Conservation (phyloP, 768 basidiomycete genomes). For the Mycena belliarum region DNA sequence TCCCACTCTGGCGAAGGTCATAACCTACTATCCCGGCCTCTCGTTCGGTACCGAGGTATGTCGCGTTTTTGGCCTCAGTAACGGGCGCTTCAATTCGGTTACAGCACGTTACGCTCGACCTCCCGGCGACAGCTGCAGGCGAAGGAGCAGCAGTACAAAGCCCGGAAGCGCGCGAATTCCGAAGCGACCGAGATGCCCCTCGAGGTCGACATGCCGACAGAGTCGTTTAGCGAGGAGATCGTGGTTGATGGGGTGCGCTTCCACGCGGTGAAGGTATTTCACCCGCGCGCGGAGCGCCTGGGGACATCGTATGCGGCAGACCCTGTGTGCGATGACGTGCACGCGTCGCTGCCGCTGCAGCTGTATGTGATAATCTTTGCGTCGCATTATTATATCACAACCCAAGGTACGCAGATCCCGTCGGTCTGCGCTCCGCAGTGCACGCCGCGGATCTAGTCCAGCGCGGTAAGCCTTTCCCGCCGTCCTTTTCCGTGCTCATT, state of each 20-base stretch:
- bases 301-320: constrained; percentile 74
- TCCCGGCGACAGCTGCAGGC: constrained; percentile 55
- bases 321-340: constrained; percentile 68
- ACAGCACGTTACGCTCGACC: constrained; percentile 6
- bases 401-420: background rate
- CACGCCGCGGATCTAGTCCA: constrained; percentile 71
- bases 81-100: background rate
- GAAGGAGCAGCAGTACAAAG: constrained; percentile 51
- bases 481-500: background rate
- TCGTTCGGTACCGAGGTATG: constrained; percentile 14
- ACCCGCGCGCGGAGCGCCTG: constrained; percentile 66
- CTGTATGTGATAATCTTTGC: constrained; percentile 67
- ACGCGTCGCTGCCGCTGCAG: constrained; percentile 60
- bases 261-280: constrained; percentile 67
- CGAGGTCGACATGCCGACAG: constrained; percentile 53
- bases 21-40: background rate
- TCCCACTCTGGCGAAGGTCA: constrained; percentile 13
- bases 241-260: constrained; percentile 62
- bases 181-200: constrained; percentile 67
- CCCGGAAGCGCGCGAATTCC: constrained; percentile 66
- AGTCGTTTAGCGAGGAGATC: constrained; percentile 60
- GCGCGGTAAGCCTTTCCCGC: constrained; percentile 47
- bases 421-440: constrained; percentile 37
- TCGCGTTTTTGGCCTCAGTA: background rate
- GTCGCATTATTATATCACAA: constrained; percentile 60